Evolutionary conservation across 345 rosid genomes (phyloP), one percentile per base, ranked within the genome.

Genomic region (Carallia pectinifolia): DNA sequence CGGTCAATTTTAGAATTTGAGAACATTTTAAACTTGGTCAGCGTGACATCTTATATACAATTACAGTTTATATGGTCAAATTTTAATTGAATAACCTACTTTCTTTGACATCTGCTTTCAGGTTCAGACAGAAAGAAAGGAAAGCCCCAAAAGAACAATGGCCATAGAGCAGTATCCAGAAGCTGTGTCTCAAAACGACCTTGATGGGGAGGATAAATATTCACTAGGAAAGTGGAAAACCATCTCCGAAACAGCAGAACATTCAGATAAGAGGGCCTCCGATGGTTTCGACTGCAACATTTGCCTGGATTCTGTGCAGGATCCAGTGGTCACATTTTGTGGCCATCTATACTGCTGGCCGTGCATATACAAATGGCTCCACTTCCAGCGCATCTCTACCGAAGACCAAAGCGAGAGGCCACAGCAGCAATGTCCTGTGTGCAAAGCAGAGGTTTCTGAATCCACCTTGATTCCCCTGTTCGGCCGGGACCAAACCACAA

Each of bases 321-420:
- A 95, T 18, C 97, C 99, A 0, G 97, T 95, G 56, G 96, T 92
- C 1, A 95, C 97, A 0, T 88, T 86, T 64, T 95, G 97, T 1
- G 99, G 99, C 62, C 99, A 95, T 71, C 89, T 95, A 65, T 95
- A 81, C 74, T 95, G 99, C 72, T 95, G 97, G 97, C 97, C 97
- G 10, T 95, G 99, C 67, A 86, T 92, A 40, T 90, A 95, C 88
- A 87, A 78, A 74, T 94, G 98, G 98, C 93, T 91, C 68, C 71
- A 88, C 80, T 74, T 77, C 33, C 86, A 79, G 52, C 73, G 68
- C 61, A 58, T 68, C 31, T 74, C 85, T 1, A 7, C 76, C 0
- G 76, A 83, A 29, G 78, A 82, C 18, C 71, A 77, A 27, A 81
- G 80, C 58, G 67, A 75, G 62, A 74, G 78, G 52, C 88, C 79